phyloP scores from a whole-genome alignment of 2,329 filamentous ascomycete genomes.

The Gnomoniopsis sp. region DNA sequence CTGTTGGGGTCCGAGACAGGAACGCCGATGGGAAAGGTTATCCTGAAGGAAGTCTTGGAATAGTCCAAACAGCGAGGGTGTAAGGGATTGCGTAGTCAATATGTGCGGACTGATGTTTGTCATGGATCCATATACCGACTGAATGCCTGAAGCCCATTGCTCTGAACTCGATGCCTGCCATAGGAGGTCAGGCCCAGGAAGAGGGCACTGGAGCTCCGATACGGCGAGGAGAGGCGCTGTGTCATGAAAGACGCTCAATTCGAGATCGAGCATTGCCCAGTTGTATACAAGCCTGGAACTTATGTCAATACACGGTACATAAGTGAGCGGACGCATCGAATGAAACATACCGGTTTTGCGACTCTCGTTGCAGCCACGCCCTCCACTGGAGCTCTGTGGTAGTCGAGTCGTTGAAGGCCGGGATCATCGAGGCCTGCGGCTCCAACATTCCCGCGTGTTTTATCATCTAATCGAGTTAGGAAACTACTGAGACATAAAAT shows the following conservation, averaged over 20 bases:
- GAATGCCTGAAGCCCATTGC: conserved; percentile 58
- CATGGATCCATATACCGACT: conserved; percentile 53
- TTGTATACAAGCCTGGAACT: conserved; percentile 63
- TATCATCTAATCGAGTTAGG: conserved; percentile 52
- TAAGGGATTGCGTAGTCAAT: conserved; percentile 47
- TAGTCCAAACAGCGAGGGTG: conserved; percentile 59
- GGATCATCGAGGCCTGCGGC: conserved; percentile 41
- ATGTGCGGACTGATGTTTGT: conserved; percentile 48
- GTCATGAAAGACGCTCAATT: conserved; percentile 65
- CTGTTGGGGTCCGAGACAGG: conserved; percentile 47
- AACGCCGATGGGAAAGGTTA: conserved; percentile 49
- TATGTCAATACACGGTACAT: not conserved
- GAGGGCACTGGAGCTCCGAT: conserved; percentile 61
- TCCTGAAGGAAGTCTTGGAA: conserved; percentile 68
- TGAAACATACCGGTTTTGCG: conserved; percentile 54
- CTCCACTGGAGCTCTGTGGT: conserved; percentile 54
- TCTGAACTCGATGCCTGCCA: conserved; percentile 59
- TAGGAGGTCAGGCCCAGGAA: conserved; percentile 58
- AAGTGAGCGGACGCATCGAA: no score
- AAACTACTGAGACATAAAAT: not conserved
- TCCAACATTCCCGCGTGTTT: conserved; percentile 67
- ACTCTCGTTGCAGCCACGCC: conserved; percentile 63
- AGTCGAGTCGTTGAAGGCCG: conserved; percentile 38
- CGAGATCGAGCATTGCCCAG: conserved; percentile 72
- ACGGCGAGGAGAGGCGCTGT: conserved; percentile 60